Conservation (phyloP, 257 asterid species). For the Solanum paucissectum region DNA sequence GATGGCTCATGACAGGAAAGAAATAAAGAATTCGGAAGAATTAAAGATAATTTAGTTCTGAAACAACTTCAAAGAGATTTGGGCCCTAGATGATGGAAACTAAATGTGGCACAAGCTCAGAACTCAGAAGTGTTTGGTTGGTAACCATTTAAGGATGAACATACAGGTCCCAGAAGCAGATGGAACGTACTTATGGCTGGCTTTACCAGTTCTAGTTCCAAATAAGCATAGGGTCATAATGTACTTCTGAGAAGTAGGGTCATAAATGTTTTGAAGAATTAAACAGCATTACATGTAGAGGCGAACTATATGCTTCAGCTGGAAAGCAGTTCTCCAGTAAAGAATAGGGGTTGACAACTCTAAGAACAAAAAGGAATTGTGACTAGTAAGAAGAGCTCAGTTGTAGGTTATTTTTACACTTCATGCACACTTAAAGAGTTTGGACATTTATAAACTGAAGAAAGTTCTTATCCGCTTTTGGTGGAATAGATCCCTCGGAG, state of each 20-base stretch:
- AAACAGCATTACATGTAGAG: background rate
- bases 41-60: background rate
- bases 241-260: background rate
- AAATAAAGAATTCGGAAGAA: background rate
- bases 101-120: background rate
- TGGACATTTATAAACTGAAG: background rate
- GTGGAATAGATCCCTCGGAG: background rate
- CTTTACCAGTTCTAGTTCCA: background rate
- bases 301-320: background rate
- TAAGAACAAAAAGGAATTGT: background rate
- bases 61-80: background rate
- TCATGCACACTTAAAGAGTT: background rate
- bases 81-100: background rate
- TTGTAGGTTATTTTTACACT: background rate
- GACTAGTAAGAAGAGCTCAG: background rate
- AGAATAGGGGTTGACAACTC: background rate
- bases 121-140: background rate
- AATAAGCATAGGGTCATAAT: background rate
- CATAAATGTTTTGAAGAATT: background rate
- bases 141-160: background rate
- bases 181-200: background rate
- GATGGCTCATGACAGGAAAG: background rate
- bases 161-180: background rate
- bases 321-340: background rate
- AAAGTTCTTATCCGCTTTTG: background rate